These are phyloP conservation scores for Tripterygium wilfordii DNA, from an alignment of 177 flowering plant species.

Conservation along the genomic window DNA sequence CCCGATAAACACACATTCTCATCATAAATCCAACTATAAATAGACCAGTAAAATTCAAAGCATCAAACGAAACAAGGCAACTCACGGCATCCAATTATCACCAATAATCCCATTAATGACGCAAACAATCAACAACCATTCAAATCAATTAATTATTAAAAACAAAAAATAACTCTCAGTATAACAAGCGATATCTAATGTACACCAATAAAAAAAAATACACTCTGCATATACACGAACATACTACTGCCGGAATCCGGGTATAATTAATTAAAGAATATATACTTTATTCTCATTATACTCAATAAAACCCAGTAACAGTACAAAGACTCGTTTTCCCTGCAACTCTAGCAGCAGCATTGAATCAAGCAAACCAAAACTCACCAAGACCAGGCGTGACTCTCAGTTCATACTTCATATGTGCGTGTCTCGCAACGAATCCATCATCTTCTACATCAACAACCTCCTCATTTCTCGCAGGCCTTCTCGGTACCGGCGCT, in stretches of 20 bases:
- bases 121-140: neutral
- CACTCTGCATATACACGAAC: too few relatives aligned
- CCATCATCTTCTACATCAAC: slow-evolving; percentile 66
- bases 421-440: slow-evolving; percentile 48
- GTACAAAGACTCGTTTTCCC: too few relatives aligned
- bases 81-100: neutral
- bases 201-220: too few relatives aligned
- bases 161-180: neutral
- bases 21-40: too few relatives aligned
- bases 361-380: too few relatives aligned
- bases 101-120: neutral
- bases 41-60: neutral
- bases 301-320: too few relatives aligned
- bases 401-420: slow-evolving; percentile 93
- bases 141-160: neutral
- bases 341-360: too few relatives aligned
- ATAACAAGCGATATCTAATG: too few relatives aligned
- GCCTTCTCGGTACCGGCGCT: slow-evolving; percentile 25
- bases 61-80: slow-evolving; percentile 1
- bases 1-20: too few relatives aligned
- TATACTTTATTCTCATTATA: too few relatives aligned
- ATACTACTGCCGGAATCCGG: too few relatives aligned
- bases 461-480: slow-evolving; percentile 39
- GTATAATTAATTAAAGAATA: too few relatives aligned
- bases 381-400: slow-evolving; percentile 93